Percentiles rank a stretch among this genome's conserved stretches.
Conservation (phyloP, 1,284 basidiomycete genomes). For the Trichosporon inkin region DNA sequence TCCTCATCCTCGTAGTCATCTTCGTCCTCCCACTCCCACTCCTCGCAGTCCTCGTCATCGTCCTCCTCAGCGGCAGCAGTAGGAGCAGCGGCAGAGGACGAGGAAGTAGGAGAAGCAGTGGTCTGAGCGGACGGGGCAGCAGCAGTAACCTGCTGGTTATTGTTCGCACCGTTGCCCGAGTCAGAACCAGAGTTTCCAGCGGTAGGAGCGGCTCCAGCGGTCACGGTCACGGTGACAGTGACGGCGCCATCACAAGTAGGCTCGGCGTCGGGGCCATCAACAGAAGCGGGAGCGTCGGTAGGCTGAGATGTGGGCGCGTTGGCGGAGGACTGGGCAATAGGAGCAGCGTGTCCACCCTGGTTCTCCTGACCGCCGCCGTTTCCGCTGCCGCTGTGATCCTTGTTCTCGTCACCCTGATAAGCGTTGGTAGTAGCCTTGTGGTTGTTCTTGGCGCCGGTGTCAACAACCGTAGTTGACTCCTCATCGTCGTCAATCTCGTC, state of each 20-base stretch:
- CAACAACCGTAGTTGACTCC: neutral
- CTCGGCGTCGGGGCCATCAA: conserved; percentile 1
- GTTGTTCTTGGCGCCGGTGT: conserved; percentile 27
- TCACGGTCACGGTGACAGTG: conserved; percentile 9
- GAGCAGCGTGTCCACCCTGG: neutral
- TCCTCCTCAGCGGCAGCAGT: neutral
- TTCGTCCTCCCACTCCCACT: neutral
- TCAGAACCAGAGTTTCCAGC: neutral
- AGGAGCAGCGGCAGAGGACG: neutral
- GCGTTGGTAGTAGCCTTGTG: conserved; percentile 20
- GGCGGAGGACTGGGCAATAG: neutral
- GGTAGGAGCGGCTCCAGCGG: neutral
- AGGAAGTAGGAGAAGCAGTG: neutral
- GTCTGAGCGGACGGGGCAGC: neutral
- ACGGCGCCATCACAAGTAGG: conserved; percentile 3
- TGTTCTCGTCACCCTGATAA: neutral
- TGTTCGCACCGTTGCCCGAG: neutral
- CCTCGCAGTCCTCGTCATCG: neutral
- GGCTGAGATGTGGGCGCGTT: neutral
- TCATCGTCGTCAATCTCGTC: conserved; percentile 10
- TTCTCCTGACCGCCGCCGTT: neutral
- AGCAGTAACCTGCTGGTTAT: neutral
- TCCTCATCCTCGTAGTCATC: neutral
- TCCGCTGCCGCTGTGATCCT: neutral
- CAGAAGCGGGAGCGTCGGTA: neutral